Base-by-base conservation (phyloP, 2,329 filamentous ascomycete species). In the Botrytis medusae region DNA sequence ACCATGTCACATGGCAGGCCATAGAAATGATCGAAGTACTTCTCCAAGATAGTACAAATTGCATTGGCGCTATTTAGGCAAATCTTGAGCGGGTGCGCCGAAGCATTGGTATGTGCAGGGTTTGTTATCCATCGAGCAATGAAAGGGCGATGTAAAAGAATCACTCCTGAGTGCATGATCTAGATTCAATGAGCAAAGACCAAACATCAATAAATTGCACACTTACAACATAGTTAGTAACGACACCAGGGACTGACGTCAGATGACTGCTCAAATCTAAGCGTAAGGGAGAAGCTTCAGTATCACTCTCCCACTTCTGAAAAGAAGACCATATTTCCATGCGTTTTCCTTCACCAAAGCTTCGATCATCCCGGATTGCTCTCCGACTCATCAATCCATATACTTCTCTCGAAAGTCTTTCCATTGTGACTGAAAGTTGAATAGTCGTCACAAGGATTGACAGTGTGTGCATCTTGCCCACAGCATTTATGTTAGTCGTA, bases 1-100 rank as follows among this genome's bases (percentile, higher is more conserved):
- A 80, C 76, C 74, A 79, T 78, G 63, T 80, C 79, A 71, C 79
- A 80, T 61, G 79, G 79, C 34, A 79, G 69, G n/a, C 77, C 77
- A 16, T 76, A 59, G 8, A 79, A 67, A 18, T 76, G 74, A 65
- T 79, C 78, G 16, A 78, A 74, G 51, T 80, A 79, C 59, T 78
- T 79, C 64, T 80, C 79, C 16, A 80, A 51, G 5, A 79, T 76
- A 16, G 73, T 40, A 60, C 79, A 80, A n/a, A 80, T 79, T n/a
- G 76, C 74, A 29, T 79, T 77, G 14, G 79, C 79, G 12, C 78
- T 78, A 44, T 77, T 59, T 7, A 80, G 71, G 62, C 79, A 80
- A 8, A 80, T 73, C 18, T 74, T 67, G 20, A 75, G 67, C 5
- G 79, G 79, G 59, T 74, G 75, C 29, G 69, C 40, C 7, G 61